phyloP scores from a whole-genome alignment of 306 rosid species.

The Alnus glutinosa region DNA sequence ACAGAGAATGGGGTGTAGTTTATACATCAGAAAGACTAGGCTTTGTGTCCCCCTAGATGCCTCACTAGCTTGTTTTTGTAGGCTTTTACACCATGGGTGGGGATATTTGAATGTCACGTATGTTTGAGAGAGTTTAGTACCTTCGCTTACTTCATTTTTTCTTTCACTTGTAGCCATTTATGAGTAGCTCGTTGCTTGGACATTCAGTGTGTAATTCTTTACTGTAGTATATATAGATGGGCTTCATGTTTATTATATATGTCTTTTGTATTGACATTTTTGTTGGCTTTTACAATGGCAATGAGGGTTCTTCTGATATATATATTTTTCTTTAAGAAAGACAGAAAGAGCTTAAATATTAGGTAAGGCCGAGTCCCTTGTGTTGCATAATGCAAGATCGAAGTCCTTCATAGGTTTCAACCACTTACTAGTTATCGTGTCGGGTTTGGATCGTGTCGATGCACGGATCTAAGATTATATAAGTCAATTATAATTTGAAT shows the following conservation, averaged over 20 bases:
- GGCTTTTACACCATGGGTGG: not conserved
- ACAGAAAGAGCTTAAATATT: too few species aligned
- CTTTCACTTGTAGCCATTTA: not conserved
- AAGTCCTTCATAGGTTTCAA: too few species aligned
- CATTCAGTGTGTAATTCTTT: constrained; percentile 1
- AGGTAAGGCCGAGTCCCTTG: too few species aligned
- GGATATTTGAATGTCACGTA: not conserved
- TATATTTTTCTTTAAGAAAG: too few species aligned
- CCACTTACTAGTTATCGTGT: too few species aligned
- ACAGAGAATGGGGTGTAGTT: constrained; percentile 31
- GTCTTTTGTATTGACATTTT: not conserved
- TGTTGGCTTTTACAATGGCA: not conserved
- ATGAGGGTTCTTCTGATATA: not conserved
- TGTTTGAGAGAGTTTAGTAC: not conserved
- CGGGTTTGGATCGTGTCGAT: too few species aligned
- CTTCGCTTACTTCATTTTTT: not conserved
- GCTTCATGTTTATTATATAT: not conserved
- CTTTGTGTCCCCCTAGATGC: not conserved
- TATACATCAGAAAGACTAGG: not conserved
- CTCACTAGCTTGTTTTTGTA: not conserved
- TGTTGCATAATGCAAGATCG: too few species aligned
- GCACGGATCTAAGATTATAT: too few species aligned
- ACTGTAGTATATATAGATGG: not conserved
- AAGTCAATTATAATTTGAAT: too few species aligned
- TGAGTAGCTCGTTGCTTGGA: not conserved